phyloP scores from a whole-genome alignment of 345 rosid species.

The Eucalyptus leucophloia region DNA sequence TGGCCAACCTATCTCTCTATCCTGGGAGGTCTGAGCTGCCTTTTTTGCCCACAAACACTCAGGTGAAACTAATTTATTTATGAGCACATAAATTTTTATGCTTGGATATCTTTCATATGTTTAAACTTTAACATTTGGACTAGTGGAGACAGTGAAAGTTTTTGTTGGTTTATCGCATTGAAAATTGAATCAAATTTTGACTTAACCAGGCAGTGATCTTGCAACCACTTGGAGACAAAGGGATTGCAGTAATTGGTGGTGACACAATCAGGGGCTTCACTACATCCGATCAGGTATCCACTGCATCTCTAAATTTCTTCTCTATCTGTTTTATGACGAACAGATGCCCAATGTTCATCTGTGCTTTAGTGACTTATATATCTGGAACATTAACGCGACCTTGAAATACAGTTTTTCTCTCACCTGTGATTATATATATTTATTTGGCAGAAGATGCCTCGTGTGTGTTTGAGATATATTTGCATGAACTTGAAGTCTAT shows the following conservation, averaged over 20 bases:
- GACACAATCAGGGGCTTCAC: constrained; percentile 89
- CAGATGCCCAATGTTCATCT: background rate
- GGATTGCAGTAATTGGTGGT: constrained; percentile 71
- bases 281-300: constrained; percentile 68
- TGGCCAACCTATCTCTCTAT: constrained; percentile 85
- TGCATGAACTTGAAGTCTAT: background rate
- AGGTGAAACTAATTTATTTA: constrained; percentile 12
- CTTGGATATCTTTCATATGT: background rate
- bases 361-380: background rate
- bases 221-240: constrained; percentile 86
- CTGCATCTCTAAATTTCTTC: background rate
- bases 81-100: background rate
- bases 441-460: background rate
- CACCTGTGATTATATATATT: background rate
- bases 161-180: background rate
- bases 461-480: background rate
- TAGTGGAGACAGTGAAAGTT: background rate
- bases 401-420: background rate
- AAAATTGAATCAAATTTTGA: background rate
- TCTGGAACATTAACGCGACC: background rate
- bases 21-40: constrained; percentile 87
- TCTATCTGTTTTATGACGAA: background rate
- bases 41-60: constrained; percentile 76
- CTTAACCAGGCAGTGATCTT: constrained; percentile 69
- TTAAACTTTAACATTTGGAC: background rate